These are phyloP conservation scores for Plasmodium gaboni DNA, from an alignment of 169 alveolate genomes.

Conservation along the genomic window DNA sequence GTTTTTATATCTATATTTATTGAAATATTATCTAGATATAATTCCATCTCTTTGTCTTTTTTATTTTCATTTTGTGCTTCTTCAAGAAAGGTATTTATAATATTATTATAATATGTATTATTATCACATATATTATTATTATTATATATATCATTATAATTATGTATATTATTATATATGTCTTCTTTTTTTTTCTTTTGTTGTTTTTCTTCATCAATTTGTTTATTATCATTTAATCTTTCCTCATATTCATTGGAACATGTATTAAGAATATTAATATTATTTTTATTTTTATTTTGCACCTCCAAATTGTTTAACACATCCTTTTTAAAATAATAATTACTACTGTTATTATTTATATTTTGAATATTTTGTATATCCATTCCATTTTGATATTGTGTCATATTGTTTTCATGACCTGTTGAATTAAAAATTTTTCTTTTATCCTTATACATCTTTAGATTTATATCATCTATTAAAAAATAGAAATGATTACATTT, in stretches of 20 bases:
- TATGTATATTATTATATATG: neutral
- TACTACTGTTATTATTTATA: neutral
- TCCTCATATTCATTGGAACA: neutral
- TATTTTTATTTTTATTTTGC: neutral
- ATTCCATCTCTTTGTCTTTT: conserved; percentile 2
- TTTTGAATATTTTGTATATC: neutral
- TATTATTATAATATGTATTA: neutral
- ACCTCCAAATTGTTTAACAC: neutral
- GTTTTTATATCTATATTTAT: conserved; percentile 55
- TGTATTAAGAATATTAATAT: neutral
- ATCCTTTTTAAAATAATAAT: neutral
- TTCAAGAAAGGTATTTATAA: neutral
- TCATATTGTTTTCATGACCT: neutral
- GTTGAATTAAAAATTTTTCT: neutral
- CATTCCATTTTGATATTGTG: neutral
- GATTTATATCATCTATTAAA: conserved; percentile 11
- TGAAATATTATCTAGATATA: conserved; percentile 40
- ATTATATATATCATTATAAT: neutral
- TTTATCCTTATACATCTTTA: neutral
- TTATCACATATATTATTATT: neutral
- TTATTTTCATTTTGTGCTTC: neutral
- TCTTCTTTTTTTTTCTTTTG: neutral
- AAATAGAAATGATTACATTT: conserved; percentile 12
- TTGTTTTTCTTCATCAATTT: neutral
- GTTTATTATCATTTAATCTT: neutral